Evolutionary conservation across 805 yeast species (phyloP).

Genomic region (Zygotorulaspora florentina): DNA sequence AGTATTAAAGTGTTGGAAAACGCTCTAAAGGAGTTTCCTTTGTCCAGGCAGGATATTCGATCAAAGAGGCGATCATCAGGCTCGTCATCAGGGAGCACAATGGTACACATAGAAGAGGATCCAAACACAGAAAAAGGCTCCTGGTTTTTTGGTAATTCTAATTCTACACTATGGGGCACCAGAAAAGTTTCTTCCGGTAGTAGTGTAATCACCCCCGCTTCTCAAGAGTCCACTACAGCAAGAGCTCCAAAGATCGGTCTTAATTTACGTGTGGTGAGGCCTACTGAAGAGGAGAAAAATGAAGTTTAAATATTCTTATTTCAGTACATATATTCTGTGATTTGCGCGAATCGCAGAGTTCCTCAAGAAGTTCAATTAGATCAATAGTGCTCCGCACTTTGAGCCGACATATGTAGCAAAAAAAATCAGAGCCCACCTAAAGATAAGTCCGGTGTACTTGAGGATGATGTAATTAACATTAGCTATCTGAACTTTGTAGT

Average conservation of each 20-base stretch:
- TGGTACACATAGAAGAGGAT: constrained; percentile 12
- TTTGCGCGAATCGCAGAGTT: not conserved
- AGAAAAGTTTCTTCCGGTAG: constrained; percentile 19
- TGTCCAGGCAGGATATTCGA: constrained; percentile 3
- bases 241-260: constrained; percentile 21
- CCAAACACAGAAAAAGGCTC: constrained; percentile 10
- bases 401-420: constrained; percentile 14
- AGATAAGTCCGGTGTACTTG: not conserved
- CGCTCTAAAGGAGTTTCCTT: constrained; percentile 6
- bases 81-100: constrained; percentile 13
- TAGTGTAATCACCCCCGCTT: constrained; percentile 12
- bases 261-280: constrained; percentile 18
- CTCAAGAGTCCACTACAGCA: constrained; percentile 13
- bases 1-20: constrained; percentile 17
- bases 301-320: not conserved
- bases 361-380: not conserved
- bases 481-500: not conserved
- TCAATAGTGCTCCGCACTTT: constrained; percentile 11
- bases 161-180: constrained; percentile 6
- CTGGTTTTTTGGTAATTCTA: constrained; percentile 12
- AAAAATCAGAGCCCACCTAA: constrained; percentile 11
- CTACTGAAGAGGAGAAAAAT: constrained; percentile 1
- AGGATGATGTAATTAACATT: not conserved
- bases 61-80: constrained; percentile 8
- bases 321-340: not conserved